Percentiles rank a stretch among this genome's conserved stretches.
These are phyloP conservation scores for Talaromyces pinophilus DNA, from an alignment of 2,329 filamentous ascomycete species.

Conservation along the genomic window DNA sequence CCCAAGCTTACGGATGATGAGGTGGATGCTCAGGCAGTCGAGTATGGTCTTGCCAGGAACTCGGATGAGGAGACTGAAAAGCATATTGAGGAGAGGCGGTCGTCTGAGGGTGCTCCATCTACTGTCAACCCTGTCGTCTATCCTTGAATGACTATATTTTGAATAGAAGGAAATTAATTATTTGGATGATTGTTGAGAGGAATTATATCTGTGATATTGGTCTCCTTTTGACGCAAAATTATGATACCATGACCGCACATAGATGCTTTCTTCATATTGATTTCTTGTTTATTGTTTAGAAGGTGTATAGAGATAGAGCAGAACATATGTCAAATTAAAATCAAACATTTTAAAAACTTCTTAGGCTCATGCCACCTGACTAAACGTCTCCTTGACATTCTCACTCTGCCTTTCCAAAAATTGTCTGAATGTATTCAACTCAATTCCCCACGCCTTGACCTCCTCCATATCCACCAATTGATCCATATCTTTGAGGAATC, in stretches of 20 bases:
- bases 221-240: not conserved
- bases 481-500: conserved; percentile 39
- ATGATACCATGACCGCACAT: conserved; percentile 1
- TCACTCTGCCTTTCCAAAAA: conserved; percentile 48
- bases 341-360: not conserved
- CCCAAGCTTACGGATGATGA: conserved; percentile 40
- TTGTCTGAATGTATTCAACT: conserved; percentile 46
- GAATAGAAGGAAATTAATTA: not conserved
- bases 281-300: not conserved
- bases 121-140: not conserved
- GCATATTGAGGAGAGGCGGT: conserved; percentile 15
- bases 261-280: not conserved
- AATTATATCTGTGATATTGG: not conserved
- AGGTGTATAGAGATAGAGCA: not conserved
- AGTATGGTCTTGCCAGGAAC: conserved; percentile 30
- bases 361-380: not conserved
- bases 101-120: not conserved
- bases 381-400: conserved; percentile 27
- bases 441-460: conserved; percentile 42
- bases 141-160: not conserved
- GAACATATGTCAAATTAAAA: not conserved
- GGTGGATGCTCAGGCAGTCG: conserved; percentile 36
- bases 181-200: not conserved
- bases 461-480: conserved; percentile 39
- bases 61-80: conserved; percentile 18